Base-by-base conservation (phyloP, 768 basidiomycete genomes). In the Russula ochroleuca region DNA sequence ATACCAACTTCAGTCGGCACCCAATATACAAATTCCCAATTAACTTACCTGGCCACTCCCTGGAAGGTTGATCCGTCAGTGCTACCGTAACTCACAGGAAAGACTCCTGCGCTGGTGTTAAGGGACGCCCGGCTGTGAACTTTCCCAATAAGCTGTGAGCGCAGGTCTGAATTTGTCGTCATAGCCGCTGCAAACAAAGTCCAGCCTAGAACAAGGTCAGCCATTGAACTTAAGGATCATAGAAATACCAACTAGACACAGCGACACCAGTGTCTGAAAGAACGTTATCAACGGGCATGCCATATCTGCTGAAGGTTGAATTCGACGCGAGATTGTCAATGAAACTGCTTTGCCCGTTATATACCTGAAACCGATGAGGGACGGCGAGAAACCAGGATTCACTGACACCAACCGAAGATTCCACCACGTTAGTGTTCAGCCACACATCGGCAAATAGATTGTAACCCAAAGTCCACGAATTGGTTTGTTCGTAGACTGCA, bases 391-490 rank as follows among this genome's bases (percentile, higher is more conserved):
- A 31, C 5, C 9, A 37, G 14, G 13, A 47, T 43, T 21, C 23
- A 38, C 25, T 13, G 40, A 57, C 25, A 64, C 69, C 13, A 19
- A 63, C 65, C 23, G 64, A 38, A 53, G 59, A 57, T 31, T 69
- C 68, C 73, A 87, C 83, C 17, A 87, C 71, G 49, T 80, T 77
- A 25, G 82, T 77, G 38, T 78, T 78, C 53, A 87, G 72, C 45
- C 87, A 73, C 69, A 79, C 81, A 70, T 87, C 86, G 10, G 79
- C 83, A 61, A 78, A 86, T 53, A 88, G 69, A 73, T 87, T 87
- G 73, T 89, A 87, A 14, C 81, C 73, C 31, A 85, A 69, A 5
- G 83, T 82, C 85, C 84, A 86, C 61, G 80, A 82, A 53, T 17
- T 54, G n/a, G 60, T 8, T 31, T 57, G 28, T 15, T 67, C 37